A percentile compares a stretch with the other conserved stretches of the same genome.
phyloP scores from a whole-genome alignment of 2,329 filamentous ascomycete genomes.

The Periconia sp. region DNA sequence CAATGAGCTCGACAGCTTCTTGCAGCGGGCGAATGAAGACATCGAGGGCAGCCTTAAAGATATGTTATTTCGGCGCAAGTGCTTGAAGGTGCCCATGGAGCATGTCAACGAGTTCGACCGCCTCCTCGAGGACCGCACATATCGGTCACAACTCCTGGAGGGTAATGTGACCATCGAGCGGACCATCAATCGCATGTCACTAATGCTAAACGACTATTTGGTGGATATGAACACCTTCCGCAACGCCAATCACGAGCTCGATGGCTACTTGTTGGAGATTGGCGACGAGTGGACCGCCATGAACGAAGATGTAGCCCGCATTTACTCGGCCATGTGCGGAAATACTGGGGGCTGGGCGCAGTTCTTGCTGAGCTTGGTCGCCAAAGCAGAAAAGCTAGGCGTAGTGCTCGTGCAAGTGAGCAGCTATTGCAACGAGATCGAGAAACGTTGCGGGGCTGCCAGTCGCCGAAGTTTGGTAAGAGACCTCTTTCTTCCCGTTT shows the following conservation, averaged over 20 bases:
- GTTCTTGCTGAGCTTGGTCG: slow-evolving; percentile 77
- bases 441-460: slow-evolving; percentile 81
- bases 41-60: slow-evolving; percentile 79
- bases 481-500: slow-evolving; percentile 8
- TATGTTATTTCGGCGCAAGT: slow-evolving; percentile 72
- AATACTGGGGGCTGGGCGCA: slow-evolving; percentile 91
- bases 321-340: slow-evolving; percentile 88
- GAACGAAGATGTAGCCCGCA: slow-evolving; percentile 68
- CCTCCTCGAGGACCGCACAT: slow-evolving; percentile 84
- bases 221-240: slow-evolving; percentile 81
- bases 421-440: slow-evolving; percentile 82
- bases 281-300: slow-evolving; percentile 65
- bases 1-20: slow-evolving; percentile 89
- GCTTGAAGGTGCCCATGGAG: slow-evolving; percentile 80
- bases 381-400: slow-evolving; percentile 73
- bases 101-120: slow-evolving; percentile 83
- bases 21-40: slow-evolving; percentile 86
- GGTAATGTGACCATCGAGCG: slow-evolving; percentile 93
- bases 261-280: slow-evolving; percentile 73
- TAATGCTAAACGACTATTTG: slow-evolving; percentile 76
- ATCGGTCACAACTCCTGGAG: slow-evolving; percentile 80
- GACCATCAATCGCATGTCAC: slow-evolving; percentile 79
- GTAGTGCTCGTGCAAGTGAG: slow-evolving; percentile 73
- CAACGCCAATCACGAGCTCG: slow-evolving; percentile 76
- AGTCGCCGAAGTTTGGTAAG: slow-evolving; percentile 78